These are phyloP conservation scores for Silene conica DNA, from an alignment of 148 eudicot species.

Conservation along the genomic window DNA sequence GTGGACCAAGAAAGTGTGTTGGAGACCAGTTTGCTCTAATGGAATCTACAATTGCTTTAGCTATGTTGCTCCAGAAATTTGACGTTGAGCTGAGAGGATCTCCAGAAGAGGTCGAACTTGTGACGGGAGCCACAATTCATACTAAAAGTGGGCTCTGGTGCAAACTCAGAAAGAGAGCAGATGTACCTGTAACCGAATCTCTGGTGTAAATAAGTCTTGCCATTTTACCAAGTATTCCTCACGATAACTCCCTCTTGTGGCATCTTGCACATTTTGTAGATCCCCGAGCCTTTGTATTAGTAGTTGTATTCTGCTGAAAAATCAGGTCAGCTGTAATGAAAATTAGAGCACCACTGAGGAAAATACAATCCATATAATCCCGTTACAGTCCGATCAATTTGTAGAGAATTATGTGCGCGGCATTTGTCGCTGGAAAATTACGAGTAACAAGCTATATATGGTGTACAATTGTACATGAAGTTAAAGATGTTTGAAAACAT, in stretches of 20 bases:
- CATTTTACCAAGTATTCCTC: neutral
- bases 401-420: no score
- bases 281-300: neutral
- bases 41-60: slow-evolving; percentile 88
- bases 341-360: neutral
- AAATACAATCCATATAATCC: neutral
- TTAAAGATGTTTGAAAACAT: no score
- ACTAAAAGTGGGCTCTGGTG: slow-evolving; percentile 92
- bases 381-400: no score
- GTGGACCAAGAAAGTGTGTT: slow-evolving; percentile 92
- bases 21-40: slow-evolving; percentile 98
- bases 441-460: no score
- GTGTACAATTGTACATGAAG: no score
- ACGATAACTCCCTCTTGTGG: neutral
- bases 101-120: slow-evolving; percentile 75
- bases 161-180: slow-evolving; percentile 60
- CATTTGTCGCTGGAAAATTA: no score
- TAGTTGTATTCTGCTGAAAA: neutral
- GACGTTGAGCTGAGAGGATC: slow-evolving; percentile 75
- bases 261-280: neutral
- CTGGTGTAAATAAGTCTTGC: slow-evolving; percentile 2
- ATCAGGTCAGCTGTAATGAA: neutral
- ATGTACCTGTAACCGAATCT: slow-evolving; percentile 7
- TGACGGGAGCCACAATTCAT: slow-evolving; percentile 93
- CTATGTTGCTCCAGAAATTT: slow-evolving; percentile 78